Evolutionary conservation across 2,329 filamentous ascomycete species (phyloP), one percentile per base, ranked within the genome.

Genomic region (Clonostachys rosea): DNA sequence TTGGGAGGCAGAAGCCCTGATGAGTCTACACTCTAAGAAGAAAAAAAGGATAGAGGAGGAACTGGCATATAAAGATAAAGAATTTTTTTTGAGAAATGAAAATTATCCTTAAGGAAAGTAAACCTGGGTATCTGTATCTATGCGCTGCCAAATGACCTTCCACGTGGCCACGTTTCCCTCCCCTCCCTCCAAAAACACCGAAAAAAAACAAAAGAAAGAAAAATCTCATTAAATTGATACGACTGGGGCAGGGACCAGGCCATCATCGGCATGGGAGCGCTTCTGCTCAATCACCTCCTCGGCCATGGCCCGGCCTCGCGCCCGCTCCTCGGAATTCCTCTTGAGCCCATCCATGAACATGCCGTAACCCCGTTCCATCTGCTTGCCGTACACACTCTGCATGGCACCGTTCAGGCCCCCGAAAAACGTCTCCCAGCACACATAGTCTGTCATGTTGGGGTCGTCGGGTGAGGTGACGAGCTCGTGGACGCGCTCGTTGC

Each of bases 401-500:
- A 73, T 59, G 12, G 64, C 56, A 5, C 58, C 57, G 10, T 61
- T 65, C 48, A 74, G 36, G 6, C 61, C 43, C 0, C 71, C 70
- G 37, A 67, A 66, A 52, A 72, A 73, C n/a, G 71, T 74, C 62
- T 75, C 70, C 65, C 65, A 73, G 57, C 63, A 68, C 12, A 49
- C 54, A 53, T 73, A 75, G 50, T 66, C 64, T 17, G 64, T 69
- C 18, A 58, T 56, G 39, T 57, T 59, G 10, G 49, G 55, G 33
- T 59, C 57, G 39, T 58, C 59, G 16, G 39, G 46, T 41, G 50
- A 45, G 18, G 37, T 47, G 34, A 68, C 54, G 48, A 73, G 64
- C 54, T 75, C 72, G 57, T 74, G 71, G 13, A 72, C 64, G 42
- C 69, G 58, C 59, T 74, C 69, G 5, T 56, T 57, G 13, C 59